Evolutionary conservation across 139 green algal genomes (phyloP).

Genomic region (Chlamydomonas schloesseri): DNA sequence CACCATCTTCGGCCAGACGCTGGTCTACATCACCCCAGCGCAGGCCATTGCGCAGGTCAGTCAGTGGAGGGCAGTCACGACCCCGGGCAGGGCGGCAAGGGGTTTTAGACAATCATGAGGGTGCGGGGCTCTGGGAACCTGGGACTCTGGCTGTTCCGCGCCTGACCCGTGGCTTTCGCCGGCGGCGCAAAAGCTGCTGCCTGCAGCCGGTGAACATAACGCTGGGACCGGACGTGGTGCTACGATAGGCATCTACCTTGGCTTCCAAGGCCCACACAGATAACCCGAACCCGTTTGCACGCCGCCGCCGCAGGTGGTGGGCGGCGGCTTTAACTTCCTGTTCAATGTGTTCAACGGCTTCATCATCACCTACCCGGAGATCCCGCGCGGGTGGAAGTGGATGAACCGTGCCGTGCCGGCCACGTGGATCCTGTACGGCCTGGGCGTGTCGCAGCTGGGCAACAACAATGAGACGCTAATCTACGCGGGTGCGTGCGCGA

Average conservation of each 20-base stretch:
- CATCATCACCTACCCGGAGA: slow-evolving; percentile 78
- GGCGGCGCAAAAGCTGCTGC: no score
- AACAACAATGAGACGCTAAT: slow-evolving; percentile 1
- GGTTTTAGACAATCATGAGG: no score
- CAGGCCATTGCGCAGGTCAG: slow-evolving; percentile 58
- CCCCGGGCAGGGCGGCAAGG: no score
- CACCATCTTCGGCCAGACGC: slow-evolving; percentile 65
- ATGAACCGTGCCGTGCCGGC: slow-evolving; percentile 65
- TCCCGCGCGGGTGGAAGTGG: slow-evolving; percentile 61
- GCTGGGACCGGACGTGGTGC: no score
- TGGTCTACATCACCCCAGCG: slow-evolving; percentile 65
- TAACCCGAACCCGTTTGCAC: no score
- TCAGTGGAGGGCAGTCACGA: no score
- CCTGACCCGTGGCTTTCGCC: no score
- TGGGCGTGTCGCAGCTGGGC: slow-evolving; percentile 69
- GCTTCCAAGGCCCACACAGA: no score
- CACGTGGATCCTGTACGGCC: slow-evolving; percentile 75
- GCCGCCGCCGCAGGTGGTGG: slow-evolving; percentile 50
- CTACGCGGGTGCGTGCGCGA: slow-evolving; percentile 17
- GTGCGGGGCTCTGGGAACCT: no score
- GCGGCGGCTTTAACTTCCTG: slow-evolving; percentile 53
- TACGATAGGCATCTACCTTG: no score
- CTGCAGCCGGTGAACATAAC: no score
- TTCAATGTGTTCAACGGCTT: slow-evolving; percentile 83
- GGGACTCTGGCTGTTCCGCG: no score